phyloP scores from a whole-genome alignment of 2,329 filamentous ascomycete genomes.

The Ophiostoma sp. region DNA sequence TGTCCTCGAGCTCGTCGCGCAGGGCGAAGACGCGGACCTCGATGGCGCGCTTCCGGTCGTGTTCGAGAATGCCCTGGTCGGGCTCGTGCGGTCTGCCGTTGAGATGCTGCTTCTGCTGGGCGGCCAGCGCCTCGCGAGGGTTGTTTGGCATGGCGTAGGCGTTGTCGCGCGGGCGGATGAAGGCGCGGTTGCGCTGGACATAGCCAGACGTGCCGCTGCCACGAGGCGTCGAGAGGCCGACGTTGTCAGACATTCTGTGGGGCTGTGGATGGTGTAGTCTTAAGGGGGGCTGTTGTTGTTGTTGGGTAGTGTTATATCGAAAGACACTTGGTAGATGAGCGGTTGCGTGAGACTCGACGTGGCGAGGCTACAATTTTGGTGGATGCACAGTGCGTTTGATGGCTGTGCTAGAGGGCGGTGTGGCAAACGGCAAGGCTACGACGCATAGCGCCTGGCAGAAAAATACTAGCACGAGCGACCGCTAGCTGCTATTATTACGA shows the following conservation, averaged over 20 bases:
- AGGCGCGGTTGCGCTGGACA: constrained; percentile 90
- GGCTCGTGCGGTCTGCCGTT: constrained; percentile 76
- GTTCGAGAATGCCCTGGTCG: constrained; percentile 87
- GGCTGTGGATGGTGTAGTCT: not conserved
- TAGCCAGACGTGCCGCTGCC: constrained; percentile 96
- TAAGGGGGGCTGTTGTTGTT: not conserved
- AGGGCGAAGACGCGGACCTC: constrained; percentile 92
- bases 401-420: constrained; percentile 18
- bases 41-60: constrained; percentile 83
- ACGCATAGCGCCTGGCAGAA: constrained; percentile 19
- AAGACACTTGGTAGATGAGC: not conserved
- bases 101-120: constrained; percentile 59
- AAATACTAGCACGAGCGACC: constrained; percentile 14
- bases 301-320: not conserved
- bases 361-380: not conserved
- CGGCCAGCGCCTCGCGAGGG: constrained; percentile 68
- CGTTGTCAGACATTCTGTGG: constrained; percentile 80
- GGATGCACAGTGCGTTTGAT: not conserved
- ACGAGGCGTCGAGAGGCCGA: constrained; percentile 88
- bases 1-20: constrained; percentile 85
- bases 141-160: constrained; percentile 69
- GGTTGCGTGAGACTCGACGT: not conserved
- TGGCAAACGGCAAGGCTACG: constrained; percentile 19
- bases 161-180: constrained; percentile 77
- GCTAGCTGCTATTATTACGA: constrained; percentile 7